Base-by-base conservation (phyloP, 352 stramenopile species). In the Phytophthora aleatoria region DNA sequence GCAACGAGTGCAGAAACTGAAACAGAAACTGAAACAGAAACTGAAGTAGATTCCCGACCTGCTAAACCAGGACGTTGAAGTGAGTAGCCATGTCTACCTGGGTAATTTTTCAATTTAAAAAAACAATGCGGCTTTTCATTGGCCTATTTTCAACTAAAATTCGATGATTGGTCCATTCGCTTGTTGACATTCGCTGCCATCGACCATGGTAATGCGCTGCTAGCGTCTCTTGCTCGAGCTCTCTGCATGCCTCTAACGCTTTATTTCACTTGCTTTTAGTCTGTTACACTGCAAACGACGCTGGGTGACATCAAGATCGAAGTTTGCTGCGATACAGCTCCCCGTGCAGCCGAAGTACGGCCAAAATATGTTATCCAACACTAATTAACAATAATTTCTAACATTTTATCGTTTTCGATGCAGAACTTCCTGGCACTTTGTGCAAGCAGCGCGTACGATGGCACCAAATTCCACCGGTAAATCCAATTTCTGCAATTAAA, bases 341-440 rank as follows among this genome's bases (percentile, higher is more conserved):
- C 92, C 8, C 77, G 81, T 60, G 95, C 95, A 11, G 83, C 87
- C 28, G 81, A 94, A 76, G 89, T 94, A 75, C 9, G 51, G 0
- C 5, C n/a, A 49, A 54, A 56, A 57, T n/a, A n/a, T n/a, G n/a
- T n/a, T 20, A 65, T 30, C 5, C 33, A 3, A 27, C 9, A 62
- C 3, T 24, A 35, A n/a, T 69, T 27, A 30, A 11, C 4, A 7
- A 2, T 43, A 31, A 28, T 47, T 27, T 50, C 12, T 24, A 3
- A 13, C 11, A 56, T 49, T 52, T 39, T 20, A 20, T n/a, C 10
- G 9, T 26, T 74, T 50, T 54, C 24, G 28, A 42, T 57, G 11
- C 87, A 99, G 85, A 99, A 99, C 71, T 99, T 99, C 69, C 68
- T 99, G 7, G 97, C 95, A 35, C 81, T 99, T 38, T 97, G 89